phyloP scores from a whole-genome alignment of 2,329 filamentous ascomycete species.

The Pseudonectria buxi region DNA sequence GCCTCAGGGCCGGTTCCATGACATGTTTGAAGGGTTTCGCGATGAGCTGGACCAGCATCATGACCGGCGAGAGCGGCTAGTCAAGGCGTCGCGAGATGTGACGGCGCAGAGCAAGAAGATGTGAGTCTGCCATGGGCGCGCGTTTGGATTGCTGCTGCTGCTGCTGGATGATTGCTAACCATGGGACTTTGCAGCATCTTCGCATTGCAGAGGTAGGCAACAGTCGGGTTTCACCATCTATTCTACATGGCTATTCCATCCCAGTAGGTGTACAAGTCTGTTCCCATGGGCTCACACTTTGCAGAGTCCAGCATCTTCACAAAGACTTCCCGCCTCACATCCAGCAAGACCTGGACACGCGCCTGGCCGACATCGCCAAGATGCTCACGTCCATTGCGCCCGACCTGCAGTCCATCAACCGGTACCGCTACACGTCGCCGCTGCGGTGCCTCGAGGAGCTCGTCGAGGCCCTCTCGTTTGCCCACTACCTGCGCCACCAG shows the following conservation, averaged over 20 bases:
- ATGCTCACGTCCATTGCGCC: conserved; percentile 61
- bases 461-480: conserved; percentile 84
- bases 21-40: conserved; percentile 82
- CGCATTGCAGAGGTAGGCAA: conserved; percentile 31
- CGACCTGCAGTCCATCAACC: conserved; percentile 73
- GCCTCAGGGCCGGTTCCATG: conserved; percentile 43
- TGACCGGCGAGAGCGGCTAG: conserved; percentile 80
- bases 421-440: conserved; percentile 72
- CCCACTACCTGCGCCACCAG: conserved; percentile 77
- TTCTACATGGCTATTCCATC: no score
- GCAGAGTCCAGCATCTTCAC: conserved; percentile 57
- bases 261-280: no score
- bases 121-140: conserved; percentile 42
- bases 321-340: conserved; percentile 61
- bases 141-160: background rate
- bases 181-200: conserved; percentile 28
- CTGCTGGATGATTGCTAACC: background rate
- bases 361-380: conserved; percentile 62
- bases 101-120: conserved; percentile 96
- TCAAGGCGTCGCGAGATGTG: conserved; percentile 87
- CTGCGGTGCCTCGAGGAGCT: conserved; percentile 90
- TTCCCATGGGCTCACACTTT: conserved; percentile 3
- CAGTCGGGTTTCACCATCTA: background rate
- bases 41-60: conserved; percentile 90
- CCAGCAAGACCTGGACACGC: conserved; percentile 60